These are phyloP conservation scores for Penicillium occitanis DNA, from an alignment of 2,329 filamentous ascomycete species.

Conservation along the genomic window DNA sequence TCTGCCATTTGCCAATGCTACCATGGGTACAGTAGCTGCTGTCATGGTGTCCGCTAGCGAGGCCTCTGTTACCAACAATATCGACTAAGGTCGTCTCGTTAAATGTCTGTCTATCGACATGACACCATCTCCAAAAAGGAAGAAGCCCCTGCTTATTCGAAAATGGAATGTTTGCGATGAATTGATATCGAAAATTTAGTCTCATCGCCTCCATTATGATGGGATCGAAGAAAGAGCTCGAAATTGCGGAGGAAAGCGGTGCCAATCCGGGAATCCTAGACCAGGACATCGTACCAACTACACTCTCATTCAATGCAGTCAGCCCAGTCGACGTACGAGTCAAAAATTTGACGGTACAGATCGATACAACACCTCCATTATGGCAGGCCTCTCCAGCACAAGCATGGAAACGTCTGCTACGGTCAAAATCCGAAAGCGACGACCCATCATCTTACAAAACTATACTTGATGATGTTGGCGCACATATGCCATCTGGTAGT, in stretches of 20 bases:
- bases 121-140: neutral
- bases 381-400: slow-evolving; percentile 35
- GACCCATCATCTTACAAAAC: slow-evolving; percentile 36
- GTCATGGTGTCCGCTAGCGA: neutral
- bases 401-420: slow-evolving; percentile 34
- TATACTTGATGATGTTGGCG: slow-evolving; percentile 64
- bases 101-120: neutral
- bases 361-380: slow-evolving; percentile 35
- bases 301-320: slow-evolving; percentile 44
- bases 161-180: neutral
- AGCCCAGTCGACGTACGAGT: slow-evolving; percentile 43
- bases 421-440: slow-evolving; percentile 22
- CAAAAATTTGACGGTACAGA: slow-evolving; percentile 33
- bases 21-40: neutral
- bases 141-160: neutral
- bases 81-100: neutral
- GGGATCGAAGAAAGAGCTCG: slow-evolving; percentile 3
- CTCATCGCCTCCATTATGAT: neutral
- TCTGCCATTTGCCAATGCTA: neutral
- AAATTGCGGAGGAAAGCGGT: neutral
- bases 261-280: neutral
- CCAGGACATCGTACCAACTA: slow-evolving; percentile 20
- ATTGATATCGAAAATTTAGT: neutral
- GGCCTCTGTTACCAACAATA: neutral
- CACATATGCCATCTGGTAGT: slow-evolving; percentile 63